phyloP scores from a whole-genome alignment of 2,329 filamentous ascomycete genomes.

The Alternaria ventricosa region DNA sequence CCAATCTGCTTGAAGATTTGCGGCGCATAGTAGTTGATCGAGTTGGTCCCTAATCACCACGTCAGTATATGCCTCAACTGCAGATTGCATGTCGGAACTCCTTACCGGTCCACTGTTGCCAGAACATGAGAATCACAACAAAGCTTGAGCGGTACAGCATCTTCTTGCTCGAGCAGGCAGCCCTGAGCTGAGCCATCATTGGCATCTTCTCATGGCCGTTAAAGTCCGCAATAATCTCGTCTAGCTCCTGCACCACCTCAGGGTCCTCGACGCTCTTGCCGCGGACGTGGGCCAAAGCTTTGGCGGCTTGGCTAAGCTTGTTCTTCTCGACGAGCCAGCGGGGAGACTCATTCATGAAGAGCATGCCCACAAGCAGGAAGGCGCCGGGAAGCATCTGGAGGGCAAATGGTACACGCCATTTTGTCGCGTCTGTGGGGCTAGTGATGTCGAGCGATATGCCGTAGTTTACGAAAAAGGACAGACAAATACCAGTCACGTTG shows the following conservation, averaged over 20 bases:
- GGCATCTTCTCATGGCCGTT: constrained; percentile 52
- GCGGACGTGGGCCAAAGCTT: constrained; percentile 50
- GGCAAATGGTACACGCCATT: constrained; percentile 62
- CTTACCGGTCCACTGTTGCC: constrained; percentile 50
- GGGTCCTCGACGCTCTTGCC: constrained; percentile 43
- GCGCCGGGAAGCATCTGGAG: constrained; percentile 61
- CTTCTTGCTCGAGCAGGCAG: constrained; percentile 46
- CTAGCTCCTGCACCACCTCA: constrained; percentile 49
- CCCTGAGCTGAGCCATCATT: constrained; percentile 47
- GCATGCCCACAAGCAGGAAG: constrained; percentile 57
- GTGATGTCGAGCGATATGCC: constrained; percentile 56
- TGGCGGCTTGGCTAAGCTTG: constrained; percentile 53
- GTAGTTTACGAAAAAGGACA: constrained; percentile 62
- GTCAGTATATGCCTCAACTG: background rate
- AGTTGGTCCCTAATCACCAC: constrained; percentile 7
- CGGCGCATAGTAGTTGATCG: constrained; percentile 53
- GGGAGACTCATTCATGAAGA: constrained; percentile 61
- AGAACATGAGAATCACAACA: constrained; percentile 54
- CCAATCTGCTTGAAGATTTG: constrained; percentile 55
- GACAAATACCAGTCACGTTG: constrained; percentile 56
- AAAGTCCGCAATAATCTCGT: constrained; percentile 53
- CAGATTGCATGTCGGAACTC: constrained; percentile 4
- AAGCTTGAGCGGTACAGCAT: constrained; percentile 52
- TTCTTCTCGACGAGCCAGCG: constrained; percentile 63
- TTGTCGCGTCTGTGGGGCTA: constrained; percentile 50